Evolutionary conservation across 345 rosid species (phyloP).

Genomic region (Acer yangbiense): DNA sequence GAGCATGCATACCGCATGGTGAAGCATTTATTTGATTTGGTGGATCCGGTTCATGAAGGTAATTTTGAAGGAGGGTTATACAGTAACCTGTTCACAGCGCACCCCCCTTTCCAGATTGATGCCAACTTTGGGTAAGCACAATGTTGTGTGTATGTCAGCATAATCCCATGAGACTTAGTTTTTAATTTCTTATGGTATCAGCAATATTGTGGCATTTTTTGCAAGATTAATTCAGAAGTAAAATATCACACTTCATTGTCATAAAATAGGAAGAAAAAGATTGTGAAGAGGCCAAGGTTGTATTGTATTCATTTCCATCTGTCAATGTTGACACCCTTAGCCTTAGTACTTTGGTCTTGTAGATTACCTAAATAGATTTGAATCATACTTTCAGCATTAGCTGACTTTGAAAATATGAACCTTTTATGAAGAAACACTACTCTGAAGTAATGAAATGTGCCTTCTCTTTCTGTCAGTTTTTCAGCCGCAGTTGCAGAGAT

Average conservation of each 20-base stretch:
- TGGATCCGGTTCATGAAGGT: conserved; percentile 65
- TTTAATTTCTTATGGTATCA: neutral
- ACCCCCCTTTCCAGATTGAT: conserved; percentile 98
- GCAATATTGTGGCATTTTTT: no score
- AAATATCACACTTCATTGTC: neutral
- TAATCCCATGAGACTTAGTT: neutral
- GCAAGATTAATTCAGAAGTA: neutral
- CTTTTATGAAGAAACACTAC: neutral
- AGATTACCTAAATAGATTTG: neutral
- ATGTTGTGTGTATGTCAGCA: neutral
- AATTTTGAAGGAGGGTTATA: conserved; percentile 80
- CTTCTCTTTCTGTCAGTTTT: conserved; percentile 43
- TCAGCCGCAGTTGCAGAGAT: conserved; percentile 81
- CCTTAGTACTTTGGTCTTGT: neutral
- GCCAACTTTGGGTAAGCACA: conserved; percentile 88
- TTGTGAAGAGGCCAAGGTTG: neutral
- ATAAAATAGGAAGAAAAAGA: neutral
- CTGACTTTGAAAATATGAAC: neutral
- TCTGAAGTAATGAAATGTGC: neutral
- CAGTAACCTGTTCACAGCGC: conserved; percentile 88
- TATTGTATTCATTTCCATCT: neutral
- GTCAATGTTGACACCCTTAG: neutral
- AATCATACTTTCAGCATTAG: neutral
- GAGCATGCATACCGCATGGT: conserved; percentile 78
- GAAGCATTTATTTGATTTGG: conserved; percentile 70